These are phyloP conservation scores for Pythium utonaiense DNA, from an alignment of 352 stramenopile species.

Conservation along the genomic window DNA sequence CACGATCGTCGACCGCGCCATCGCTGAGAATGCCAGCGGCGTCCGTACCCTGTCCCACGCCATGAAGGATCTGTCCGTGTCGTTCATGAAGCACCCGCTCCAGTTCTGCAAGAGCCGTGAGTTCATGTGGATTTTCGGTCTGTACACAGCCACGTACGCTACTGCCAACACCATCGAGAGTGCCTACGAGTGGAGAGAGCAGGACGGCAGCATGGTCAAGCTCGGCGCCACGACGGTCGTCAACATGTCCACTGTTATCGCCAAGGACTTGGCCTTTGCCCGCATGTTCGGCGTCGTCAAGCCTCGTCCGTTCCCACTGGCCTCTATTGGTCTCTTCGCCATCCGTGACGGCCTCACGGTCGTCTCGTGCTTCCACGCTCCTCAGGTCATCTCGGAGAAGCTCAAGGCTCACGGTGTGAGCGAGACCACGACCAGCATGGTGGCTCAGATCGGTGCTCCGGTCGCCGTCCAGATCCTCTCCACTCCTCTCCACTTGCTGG, in stretches of 20 bases:
- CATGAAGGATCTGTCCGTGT: constrained; percentile 29
- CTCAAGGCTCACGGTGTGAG: constrained; percentile 29
- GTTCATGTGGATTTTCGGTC: constrained; percentile 56
- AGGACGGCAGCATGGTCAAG: constrained; percentile 37
- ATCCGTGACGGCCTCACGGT: constrained; percentile 51
- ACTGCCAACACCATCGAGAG: constrained; percentile 55
- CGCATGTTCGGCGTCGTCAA: constrained; percentile 58
- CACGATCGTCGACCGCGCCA: constrained; percentile 46
- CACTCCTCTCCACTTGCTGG: constrained; percentile 60
- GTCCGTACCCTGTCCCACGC: constrained; percentile 28
- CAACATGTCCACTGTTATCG: constrained; percentile 57
- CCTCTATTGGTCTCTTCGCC: constrained; percentile 49
- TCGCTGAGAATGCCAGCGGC: constrained; percentile 50
- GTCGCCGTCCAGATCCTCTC: constrained; percentile 49
- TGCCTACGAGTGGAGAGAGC: constrained; percentile 35
- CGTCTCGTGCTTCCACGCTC: constrained; percentile 55
- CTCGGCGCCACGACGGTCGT: constrained; percentile 50
- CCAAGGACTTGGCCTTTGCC: constrained; percentile 65
- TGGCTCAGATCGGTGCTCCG: constrained; percentile 47
- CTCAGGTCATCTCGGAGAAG: constrained; percentile 29
- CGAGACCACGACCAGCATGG: constrained; percentile 24
- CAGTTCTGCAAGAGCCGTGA: constrained; percentile 48
- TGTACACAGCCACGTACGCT: constrained; percentile 63
- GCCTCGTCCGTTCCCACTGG: constrained; percentile 37
- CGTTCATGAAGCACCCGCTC: constrained; percentile 38